Conservation (phyloP, 805 yeast species). For the Yarrowia divulgata region DNA sequence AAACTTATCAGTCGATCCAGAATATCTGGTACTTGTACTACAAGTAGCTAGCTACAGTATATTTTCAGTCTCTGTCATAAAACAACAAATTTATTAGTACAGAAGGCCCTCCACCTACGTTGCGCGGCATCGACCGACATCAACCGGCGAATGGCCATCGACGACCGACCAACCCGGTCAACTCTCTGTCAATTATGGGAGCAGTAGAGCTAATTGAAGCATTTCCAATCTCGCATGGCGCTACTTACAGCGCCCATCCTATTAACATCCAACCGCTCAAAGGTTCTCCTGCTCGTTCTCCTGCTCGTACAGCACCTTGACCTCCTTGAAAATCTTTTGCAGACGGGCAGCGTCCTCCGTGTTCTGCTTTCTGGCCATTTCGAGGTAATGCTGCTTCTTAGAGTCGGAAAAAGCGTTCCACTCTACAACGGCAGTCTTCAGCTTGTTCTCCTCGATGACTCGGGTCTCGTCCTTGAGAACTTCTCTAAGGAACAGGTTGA, state of each 20-base stretch:
- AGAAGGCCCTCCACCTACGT: constrained; percentile 18
- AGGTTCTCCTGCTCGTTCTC: constrained; percentile 1
- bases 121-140: neutral
- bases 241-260: neutral
- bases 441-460: constrained; percentile 3
- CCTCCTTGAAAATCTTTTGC: neutral
- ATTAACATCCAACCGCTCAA: neutral
- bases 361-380: constrained; percentile 16
- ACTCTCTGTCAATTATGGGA: neutral
- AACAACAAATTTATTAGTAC: constrained; percentile 13
- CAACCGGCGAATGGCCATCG: neutral
- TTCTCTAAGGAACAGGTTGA: constrained; percentile 15
- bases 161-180: neutral
- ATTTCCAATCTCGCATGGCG: neutral
- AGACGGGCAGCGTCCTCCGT: constrained; percentile 49
- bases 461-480: neutral
- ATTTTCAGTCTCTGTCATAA: neutral
- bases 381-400: neutral
- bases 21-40: too few relatives aligned
- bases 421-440: neutral
- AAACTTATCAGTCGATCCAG: too few relatives aligned
- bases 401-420: neutral
- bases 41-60: too few relatives aligned
- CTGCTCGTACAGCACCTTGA: constrained; percentile 7
- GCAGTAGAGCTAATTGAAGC: neutral